Evolutionary conservation across 495 filamentous ascomycete species (phyloP).

Genomic region (Sabuloglossum arenarium): DNA sequence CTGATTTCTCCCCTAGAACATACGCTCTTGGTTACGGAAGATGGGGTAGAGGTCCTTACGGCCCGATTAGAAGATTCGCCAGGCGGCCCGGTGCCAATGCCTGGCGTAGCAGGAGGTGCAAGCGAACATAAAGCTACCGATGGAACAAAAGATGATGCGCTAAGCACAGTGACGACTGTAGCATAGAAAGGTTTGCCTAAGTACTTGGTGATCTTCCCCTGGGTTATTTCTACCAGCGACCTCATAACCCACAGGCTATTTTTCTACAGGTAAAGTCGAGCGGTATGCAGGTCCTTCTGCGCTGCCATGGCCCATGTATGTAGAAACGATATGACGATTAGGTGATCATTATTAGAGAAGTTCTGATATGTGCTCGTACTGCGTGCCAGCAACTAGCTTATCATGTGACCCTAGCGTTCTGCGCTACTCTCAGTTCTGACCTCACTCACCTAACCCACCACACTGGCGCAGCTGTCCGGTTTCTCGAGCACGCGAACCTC

Average conservation of each 20-base stretch:
- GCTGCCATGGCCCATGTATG: not conserved
- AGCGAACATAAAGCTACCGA: too few relatives aligned
- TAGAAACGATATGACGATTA: not conserved
- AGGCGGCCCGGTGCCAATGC: conserved; percentile 63
- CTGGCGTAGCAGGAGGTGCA: conserved; percentile 10
- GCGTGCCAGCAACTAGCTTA: too few relatives aligned
- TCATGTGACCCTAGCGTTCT: not conserved
- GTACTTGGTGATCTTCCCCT: too few relatives aligned
- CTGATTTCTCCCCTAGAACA: conserved; percentile 38
- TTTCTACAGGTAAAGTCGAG: too few relatives aligned
- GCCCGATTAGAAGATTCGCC: conserved; percentile 64
- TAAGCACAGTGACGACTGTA: not conserved
- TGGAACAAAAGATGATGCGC: not conserved
- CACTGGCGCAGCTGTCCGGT: not conserved
- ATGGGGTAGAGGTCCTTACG: conserved; percentile 83
- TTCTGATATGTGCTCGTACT: too few relatives aligned
- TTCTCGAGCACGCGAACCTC: too few relatives aligned
- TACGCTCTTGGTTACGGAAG: conserved; percentile 81
- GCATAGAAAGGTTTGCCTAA: too few relatives aligned
- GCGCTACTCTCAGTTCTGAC: not conserved
- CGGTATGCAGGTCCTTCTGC: too few relatives aligned
- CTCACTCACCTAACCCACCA: not conserved
- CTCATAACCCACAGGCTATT: too few relatives aligned
- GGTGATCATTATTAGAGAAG: too few relatives aligned
- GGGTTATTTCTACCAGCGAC: too few relatives aligned